Evolutionary conservation across 768 basidiomycete genomes (phyloP).

Genomic region (Leccinellum albellum): DNA sequence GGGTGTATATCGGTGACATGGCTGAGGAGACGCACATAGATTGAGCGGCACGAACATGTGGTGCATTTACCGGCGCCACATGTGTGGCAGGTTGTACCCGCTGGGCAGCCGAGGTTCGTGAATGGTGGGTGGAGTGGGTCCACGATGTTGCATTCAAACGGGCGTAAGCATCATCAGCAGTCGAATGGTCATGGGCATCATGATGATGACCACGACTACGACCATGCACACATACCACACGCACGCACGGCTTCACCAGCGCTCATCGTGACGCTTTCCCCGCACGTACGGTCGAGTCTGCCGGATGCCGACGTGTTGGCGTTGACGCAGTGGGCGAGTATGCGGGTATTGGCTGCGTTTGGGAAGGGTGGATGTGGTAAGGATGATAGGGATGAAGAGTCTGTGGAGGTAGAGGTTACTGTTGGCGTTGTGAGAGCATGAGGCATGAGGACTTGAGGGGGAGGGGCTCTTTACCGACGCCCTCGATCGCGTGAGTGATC

Average conservation of each 20-base stretch:
- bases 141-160: background rate
- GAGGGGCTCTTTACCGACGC: background rate
- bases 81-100: conserved; percentile 79
- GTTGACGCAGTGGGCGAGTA: conserved; percentile 76
- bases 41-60: conserved; percentile 82
- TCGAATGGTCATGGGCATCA: conserved; percentile 13
- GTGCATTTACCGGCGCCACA: conserved; percentile 81
- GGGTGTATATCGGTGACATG: background rate
- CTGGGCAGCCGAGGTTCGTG: conserved; percentile 22
- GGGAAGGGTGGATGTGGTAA: conserved; percentile 29
- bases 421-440: conserved; percentile 68
- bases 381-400: conserved; percentile 21
- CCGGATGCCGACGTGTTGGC: conserved; percentile 67
- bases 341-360: conserved; percentile 56
- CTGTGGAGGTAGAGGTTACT: conserved; percentile 58
- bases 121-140: background rate
- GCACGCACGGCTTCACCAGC: conserved; percentile 26
- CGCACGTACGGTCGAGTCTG: conserved; percentile 67
- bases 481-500: conserved; percentile 9
- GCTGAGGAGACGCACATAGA: conserved; percentile 36
- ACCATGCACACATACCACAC: background rate
- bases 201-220: conserved; percentile 7
- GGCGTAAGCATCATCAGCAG: background rate
- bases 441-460: background rate
- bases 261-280: conserved; percentile 76